A percentile compares a stretch with the other conserved stretches of the same genome.
Conservation (phyloP, 2,329 filamentous ascomycete species). For the Cladophialophora yegresii region DNA sequence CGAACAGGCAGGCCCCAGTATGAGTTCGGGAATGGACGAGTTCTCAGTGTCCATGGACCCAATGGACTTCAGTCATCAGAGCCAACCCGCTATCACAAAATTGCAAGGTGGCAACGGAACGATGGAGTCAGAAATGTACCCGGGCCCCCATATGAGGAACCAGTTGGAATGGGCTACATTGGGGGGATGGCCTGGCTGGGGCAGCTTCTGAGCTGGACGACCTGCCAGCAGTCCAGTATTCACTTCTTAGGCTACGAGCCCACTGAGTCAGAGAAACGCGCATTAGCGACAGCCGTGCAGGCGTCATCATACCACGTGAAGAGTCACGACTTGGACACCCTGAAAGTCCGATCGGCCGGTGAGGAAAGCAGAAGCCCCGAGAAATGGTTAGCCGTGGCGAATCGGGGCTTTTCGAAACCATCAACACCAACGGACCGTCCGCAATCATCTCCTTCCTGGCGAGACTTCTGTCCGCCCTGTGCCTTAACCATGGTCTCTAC, state of each 20-base stretch:
- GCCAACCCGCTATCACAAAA: constrained; percentile 20
- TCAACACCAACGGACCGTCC: background rate
- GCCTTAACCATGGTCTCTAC: background rate
- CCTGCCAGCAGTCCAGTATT: background rate
- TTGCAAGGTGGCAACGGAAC: constrained; percentile 12
- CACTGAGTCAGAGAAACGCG: background rate
- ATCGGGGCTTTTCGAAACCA: background rate
- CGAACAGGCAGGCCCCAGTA: constrained; percentile 13
- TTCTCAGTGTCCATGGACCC: constrained; percentile 19
- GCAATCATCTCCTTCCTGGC: background rate
- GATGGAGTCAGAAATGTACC: background rate
- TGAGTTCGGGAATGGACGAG: constrained; percentile 25
- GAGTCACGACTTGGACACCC: background rate
- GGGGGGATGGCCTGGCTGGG: constrained; percentile 22
- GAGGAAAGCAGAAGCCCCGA: background rate
- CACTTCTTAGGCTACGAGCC: background rate
- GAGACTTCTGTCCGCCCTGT: background rate
- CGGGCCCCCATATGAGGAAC: background rate
- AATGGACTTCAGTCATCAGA: constrained; percentile 20
- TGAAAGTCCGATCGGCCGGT: background rate
- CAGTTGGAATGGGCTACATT: constrained; percentile 16
- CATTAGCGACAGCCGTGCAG: background rate
- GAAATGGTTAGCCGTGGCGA: background rate
- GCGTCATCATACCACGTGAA: background rate
- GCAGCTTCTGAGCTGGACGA: constrained; percentile 12